phyloP scores from a whole-genome alignment of 108 stramenopile species.

The Cyclostephanos invisitatus region DNA sequence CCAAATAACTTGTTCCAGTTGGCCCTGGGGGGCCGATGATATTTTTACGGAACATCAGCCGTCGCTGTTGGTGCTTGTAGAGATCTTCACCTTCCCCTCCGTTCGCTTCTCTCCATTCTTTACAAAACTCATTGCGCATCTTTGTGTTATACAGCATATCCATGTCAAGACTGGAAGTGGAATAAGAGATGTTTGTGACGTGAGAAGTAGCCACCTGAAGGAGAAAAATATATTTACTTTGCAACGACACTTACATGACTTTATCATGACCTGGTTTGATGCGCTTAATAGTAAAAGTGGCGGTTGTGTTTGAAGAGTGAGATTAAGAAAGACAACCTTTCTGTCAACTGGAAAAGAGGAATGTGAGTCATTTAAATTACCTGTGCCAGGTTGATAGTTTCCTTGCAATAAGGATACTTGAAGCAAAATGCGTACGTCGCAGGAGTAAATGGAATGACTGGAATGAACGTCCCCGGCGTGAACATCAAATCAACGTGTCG shows the following conservation, averaged over 20 bases:
- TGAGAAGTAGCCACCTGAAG: no score
- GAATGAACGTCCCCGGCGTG: slow-evolving; percentile 56
- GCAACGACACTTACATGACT: slow-evolving; percentile 40
- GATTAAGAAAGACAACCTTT: not conserved
- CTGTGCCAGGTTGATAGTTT: slow-evolving; percentile 55
- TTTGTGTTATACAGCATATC: slow-evolving; percentile 60
- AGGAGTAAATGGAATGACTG: slow-evolving; percentile 61
- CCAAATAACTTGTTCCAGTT: slow-evolving; percentile 53
- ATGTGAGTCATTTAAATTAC: not conserved
- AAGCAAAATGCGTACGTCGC: slow-evolving; percentile 61
- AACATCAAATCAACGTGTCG: slow-evolving; percentile 69
- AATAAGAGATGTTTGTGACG: no score
- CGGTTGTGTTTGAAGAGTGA: not conserved
- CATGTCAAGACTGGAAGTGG: slow-evolving; percentile 27
- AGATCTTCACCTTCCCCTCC: slow-evolving; percentile 59
- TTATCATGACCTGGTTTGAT: slow-evolving; percentile 61
- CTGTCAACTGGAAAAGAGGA: not conserved
- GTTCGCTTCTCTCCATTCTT: slow-evolving; percentile 57
- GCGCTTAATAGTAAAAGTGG: slow-evolving; percentile 9
- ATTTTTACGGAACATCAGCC: slow-evolving; percentile 53
- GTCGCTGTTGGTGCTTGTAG: slow-evolving; percentile 54
- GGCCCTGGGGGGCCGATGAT: slow-evolving; percentile 63
- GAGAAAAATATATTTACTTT: not conserved
- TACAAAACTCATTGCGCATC: slow-evolving; percentile 51
- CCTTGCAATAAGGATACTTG: slow-evolving; percentile 61